A percentile compares a stretch with the other conserved stretches of the same genome.
Conservation (phyloP, 768 basidiomycete genomes). For the Paxillus rubicundulus region DNA sequence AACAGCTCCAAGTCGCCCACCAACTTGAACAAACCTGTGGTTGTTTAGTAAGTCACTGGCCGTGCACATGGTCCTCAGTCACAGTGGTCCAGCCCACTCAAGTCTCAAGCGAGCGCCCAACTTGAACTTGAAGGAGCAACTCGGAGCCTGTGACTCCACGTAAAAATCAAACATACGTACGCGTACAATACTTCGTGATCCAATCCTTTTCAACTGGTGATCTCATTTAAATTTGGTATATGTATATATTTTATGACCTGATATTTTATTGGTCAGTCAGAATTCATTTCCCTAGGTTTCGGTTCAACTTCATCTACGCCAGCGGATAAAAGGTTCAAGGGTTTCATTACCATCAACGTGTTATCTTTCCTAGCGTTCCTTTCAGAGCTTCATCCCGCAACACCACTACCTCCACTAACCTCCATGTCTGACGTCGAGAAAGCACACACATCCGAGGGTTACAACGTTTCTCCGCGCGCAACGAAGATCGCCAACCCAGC, state of each 20-base stretch:
- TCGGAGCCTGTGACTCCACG: too few species aligned
- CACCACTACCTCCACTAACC: neutral
- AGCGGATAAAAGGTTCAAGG: conserved; percentile 1
- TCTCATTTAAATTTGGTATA: neutral
- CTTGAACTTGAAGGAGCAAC: too few species aligned
- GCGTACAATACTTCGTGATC: too few species aligned
- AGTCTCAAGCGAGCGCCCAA: too few species aligned
- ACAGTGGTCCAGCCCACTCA: too few species aligned
- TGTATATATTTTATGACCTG: neutral
- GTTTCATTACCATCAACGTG: neutral
- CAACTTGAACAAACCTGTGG: too few species aligned
- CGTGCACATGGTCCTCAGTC: too few species aligned
- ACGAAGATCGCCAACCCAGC: conserved; percentile 55
- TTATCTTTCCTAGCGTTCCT: neutral
- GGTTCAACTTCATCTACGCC: neutral
- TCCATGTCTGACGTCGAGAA: conserved; percentile 40
- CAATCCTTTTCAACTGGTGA: too few species aligned
- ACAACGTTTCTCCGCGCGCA: conserved; percentile 27
- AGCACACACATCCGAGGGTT: conserved; percentile 14
- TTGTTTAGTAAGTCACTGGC: too few species aligned
- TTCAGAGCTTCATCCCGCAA: neutral
- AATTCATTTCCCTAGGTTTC: conserved; percentile 16
- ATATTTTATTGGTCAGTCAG: conserved; percentile 15
- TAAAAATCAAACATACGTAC: too few species aligned
- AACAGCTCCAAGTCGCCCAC: too few species aligned